Evolutionary conservation across 2,329 filamentous ascomycete species (phyloP), one percentile per base, ranked within the genome.

Genomic region (Tolypocladium ovalisporum): DNA sequence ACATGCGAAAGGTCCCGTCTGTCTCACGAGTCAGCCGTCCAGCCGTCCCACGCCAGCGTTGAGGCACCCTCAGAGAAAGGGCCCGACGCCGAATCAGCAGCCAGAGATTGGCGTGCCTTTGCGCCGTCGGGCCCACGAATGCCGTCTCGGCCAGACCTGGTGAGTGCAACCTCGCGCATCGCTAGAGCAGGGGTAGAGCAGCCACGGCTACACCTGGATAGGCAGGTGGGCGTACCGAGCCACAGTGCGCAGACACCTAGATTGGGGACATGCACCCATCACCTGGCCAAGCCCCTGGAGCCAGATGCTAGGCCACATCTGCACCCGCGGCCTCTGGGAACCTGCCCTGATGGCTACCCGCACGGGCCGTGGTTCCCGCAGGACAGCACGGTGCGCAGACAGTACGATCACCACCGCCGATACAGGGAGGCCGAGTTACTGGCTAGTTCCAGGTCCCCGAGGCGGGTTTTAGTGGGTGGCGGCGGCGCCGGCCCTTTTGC

Each of bases 181-280:
- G 22, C 52, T 36, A 29, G 42, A 42, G 47, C 35, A 32, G 35
- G 55, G 55, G n/a, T 54, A 2, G 35, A 8, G 55, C 22, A 44
- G 55, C 39, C 55, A 54, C 55, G 27, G 24, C 51, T 49, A 57
- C 55, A 13, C 49, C 55, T 34, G 55, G 55, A 57, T 54, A 57
- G 55, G 55, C 55, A 57, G 55, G 55, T 57, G 37, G 49, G 29
- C 29, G 37, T 32, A 36, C 36, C 5, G 15, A 1, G 19, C 10
- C 49, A 57, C 55, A 44, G 55, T 57, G 55, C 55, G 55, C 4
- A 8, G 4, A 22, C 49, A n/a, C 8, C 32, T 57, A 15, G 40
- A 7, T 3, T 22, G 40, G 12, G 7, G 17, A 44, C 40, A 24
- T 17, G 39, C 39, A 42, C 9, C 39, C 39, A 42, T 42, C 39